Evolutionary conservation across 345 rosid species (phyloP), one percentile per base, ranked within the genome.

Genomic region (Euphorbia pulcherrima): DNA sequence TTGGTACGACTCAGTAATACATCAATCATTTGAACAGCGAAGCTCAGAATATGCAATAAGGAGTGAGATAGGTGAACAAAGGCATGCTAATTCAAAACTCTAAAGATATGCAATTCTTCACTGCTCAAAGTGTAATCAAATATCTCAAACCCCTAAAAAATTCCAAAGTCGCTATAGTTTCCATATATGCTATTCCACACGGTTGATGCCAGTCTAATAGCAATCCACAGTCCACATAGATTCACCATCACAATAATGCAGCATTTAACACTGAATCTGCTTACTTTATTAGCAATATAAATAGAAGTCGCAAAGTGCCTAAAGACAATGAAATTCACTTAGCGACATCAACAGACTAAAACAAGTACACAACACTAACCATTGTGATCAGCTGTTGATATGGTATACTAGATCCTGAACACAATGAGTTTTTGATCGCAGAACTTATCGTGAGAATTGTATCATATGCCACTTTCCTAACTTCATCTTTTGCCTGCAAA

Each of bases 381-480:
- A 94, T 89, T 78, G 67, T 83, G 73, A 89, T 79, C 78, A 94
- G 75, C 81, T 85, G 88, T 73, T 77, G 81, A 70, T 81, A 81
- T 60, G 82, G 83, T 21, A 83, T 78, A 71, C 68, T 83, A 21
- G 83, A 47, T 70, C 60, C 59, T 47, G 53, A 69, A 51, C 58
- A 59, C 18, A 85, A 81, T 61, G 73, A 77, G 62, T 71, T 79
- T 75, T 74, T 82, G 76, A 89, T 68, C 75, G 76, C 69, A 73
- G 81, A 78, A 73, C 86, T 79, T 62, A 94, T 82, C 48, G 62
- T 61, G 70, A 85, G 85, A 68, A 94, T 83, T 51, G 84, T 68
- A 81, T 89, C 95, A 69, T 82, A 88, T 73, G 99, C 88, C 73
- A 80, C 86, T 76, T 88, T 89, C 72, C 99, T 86, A 27, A 68